Base-by-base conservation (phyloP, 495 filamentous ascomycete species). In the Cenococcum geophilum region DNA sequence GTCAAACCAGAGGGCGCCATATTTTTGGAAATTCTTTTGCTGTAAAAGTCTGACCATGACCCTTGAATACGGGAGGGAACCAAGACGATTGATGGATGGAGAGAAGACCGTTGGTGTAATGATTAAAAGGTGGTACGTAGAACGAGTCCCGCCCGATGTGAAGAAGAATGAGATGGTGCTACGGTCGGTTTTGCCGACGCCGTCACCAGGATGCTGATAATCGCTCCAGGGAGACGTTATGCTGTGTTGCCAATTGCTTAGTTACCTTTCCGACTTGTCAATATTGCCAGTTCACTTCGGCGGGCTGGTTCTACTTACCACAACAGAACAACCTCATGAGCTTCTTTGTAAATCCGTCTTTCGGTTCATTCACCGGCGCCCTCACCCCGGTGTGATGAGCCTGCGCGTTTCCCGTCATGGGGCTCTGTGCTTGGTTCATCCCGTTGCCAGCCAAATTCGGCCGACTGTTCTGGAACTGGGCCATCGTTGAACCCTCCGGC, bases 381-480 rank as follows among this genome's bases (percentile, higher is more conserved):
- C 50, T 43, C 52, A 50, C 25, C 37, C 42, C 40, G 21, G 32
- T 57, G 11, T 53, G 22, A 16, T 51, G 37, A 2, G 34, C 52
- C 21, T 37, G 21, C n/a, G 61, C 14, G 32, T 56, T 60, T 23
- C 25, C 22, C 25, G 34, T 37, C 12, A 49, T 47, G 14, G 55
- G 58, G 18, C 59, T 55, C 35, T 55, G 60, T 40, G 22, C 47
- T 20, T 57, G 59, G 14, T 42, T 68, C 32, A 54, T 51, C 57
- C 65, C 18, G 42, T 58, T 63, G 40, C 45, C 40, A 22, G 55
- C 37, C 5, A 71, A 60, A 36, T 71, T 71, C 22, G 32, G 60
- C 55, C 63, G 59, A 58, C 63, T 66, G 61, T 68, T 61, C 42
- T 66, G 68, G 25, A 67, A 69, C 58, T 62, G 60, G 47, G 68